Evolutionary conservation across 1,139 yeast species (phyloP).

Genomic region (Saccharomyces hybrid): DNA sequence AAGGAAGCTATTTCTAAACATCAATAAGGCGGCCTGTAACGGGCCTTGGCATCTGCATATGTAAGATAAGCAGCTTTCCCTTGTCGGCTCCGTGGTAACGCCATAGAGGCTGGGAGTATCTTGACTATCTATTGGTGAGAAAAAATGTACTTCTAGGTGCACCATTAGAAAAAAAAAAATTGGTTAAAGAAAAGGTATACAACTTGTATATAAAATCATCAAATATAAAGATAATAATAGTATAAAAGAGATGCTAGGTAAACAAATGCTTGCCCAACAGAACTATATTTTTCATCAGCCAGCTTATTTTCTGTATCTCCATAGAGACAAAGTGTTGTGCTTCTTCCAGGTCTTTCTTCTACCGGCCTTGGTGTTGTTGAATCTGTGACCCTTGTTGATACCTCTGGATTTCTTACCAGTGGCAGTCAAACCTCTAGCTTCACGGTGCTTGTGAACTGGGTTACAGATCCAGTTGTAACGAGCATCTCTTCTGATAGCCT

Average conservation of each 20-base stretch:
- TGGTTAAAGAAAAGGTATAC: not conserved
- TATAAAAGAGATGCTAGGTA: not conserved
- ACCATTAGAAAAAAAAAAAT: not conserved
- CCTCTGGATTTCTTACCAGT: conserved; percentile 99
- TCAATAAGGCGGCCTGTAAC: not conserved
- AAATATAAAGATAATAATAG: conserved; percentile 5
- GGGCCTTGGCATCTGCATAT: not conserved
- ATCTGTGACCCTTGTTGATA: conserved; percentile 99
- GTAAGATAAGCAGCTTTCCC: not conserved
- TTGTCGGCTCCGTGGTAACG: not conserved
- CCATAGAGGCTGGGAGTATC: not conserved
- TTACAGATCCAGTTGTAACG: conserved; percentile 99
- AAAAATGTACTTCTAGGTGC: not conserved
- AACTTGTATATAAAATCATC: conserved; percentile 6
- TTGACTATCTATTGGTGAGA: not conserved
- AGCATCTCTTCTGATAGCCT: conserved; percentile 98
- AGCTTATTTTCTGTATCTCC: conserved; percentile 97
- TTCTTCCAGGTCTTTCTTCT: conserved; percentile 99
- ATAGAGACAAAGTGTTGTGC: conserved; percentile 96
- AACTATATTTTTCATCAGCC: conserved; percentile 5
- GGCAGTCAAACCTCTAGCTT: conserved; percentile 96
- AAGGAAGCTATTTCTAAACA: not conserved
- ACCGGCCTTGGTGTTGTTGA: conserved; percentile 96
- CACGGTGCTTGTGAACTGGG: conserved; percentile 99
- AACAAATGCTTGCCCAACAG: not conserved